These are phyloP conservation scores for Anthracocystis setariae DNA, from an alignment of 1,284 basidiomycete genomes.

Conservation along the genomic window DNA sequence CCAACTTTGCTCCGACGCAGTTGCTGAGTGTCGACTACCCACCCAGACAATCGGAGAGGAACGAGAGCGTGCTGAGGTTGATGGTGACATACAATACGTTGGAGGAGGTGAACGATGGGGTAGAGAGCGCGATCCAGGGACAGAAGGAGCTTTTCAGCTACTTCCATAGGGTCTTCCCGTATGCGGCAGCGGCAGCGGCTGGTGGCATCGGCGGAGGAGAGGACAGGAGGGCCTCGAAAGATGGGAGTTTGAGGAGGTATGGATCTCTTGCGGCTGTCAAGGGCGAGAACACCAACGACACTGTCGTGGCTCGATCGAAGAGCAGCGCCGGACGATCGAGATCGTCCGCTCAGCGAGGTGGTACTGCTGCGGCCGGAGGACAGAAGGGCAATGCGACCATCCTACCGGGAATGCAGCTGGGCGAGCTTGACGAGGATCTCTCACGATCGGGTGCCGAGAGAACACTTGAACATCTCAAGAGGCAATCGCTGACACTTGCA, in stretches of 20 bases:
- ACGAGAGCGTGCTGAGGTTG: conserved; percentile 83
- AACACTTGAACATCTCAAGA: conserved; percentile 29
- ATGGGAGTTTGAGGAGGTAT: conserved; percentile 31
- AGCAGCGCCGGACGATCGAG: conserved; percentile 19
- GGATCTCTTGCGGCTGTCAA: conserved; percentile 33
- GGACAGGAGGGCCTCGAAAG: conserved; percentile 16
- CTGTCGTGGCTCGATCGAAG: conserved; percentile 22
- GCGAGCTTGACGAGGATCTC: conserved; percentile 20
- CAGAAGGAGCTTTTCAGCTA: conserved; percentile 89
- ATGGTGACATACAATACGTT: conserved; percentile 87
- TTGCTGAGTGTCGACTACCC: conserved; percentile 72
- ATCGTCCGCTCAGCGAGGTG: conserved; percentile 30
- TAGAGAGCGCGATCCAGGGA: conserved; percentile 81
- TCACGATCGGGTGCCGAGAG: conserved; percentile 31
- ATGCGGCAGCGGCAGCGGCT: conserved; percentile 39
- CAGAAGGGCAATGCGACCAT: conserved; percentile 20
- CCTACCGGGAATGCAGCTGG: conserved; percentile 33
- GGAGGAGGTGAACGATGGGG: conserved; percentile 84
- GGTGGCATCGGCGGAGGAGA: conserved; percentile 12
- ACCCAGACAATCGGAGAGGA: conserved; percentile 75
- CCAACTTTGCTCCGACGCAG: conserved; percentile 54
- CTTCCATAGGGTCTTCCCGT: conserved; percentile 70
- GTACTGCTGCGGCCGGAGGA: conserved; percentile 13
- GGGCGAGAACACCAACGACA: conserved; percentile 29
- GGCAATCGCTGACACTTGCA: conserved; percentile 71